Percentiles rank a stretch among this genome's conserved stretches.
phyloP scores from a whole-genome alignment of 257 asterid genomes.

The Agastache rugosa region DNA sequence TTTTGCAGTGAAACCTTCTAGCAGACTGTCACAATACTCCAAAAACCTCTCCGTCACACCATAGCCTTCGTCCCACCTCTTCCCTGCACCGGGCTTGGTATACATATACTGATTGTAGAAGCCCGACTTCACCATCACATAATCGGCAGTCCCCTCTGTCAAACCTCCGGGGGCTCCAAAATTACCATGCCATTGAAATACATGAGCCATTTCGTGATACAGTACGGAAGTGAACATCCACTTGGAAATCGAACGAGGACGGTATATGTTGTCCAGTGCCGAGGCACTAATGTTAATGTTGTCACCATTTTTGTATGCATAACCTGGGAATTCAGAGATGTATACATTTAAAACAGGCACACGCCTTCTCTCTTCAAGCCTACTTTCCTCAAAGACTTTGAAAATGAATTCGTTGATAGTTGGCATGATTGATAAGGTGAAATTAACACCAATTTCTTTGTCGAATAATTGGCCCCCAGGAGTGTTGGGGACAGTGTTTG shows the following conservation, averaged over 20 bases:
- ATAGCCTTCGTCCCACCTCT: constrained; percentile 52
- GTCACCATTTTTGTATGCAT: background rate
- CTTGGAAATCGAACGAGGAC: background rate
- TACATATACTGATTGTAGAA: constrained; percentile 25
- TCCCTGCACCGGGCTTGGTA: constrained; percentile 49
- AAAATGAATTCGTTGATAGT: background rate
- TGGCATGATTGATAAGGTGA: constrained; percentile 20
- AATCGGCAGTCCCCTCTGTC: constrained; percentile 55
- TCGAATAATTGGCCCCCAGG: constrained; percentile 20
- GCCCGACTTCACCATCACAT: constrained; percentile 53
- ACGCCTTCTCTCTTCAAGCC: background rate
- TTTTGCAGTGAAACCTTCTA: background rate
- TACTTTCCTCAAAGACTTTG: background rate
- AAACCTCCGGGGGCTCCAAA: constrained; percentile 45
- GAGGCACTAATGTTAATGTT: constrained; percentile 15
- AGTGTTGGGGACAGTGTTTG: constrained; percentile 14
- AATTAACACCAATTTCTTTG: background rate
- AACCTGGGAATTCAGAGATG: constrained; percentile 12
- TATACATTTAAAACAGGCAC: background rate
- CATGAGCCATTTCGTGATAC: constrained; percentile 49
- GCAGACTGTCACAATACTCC: constrained; percentile 19
- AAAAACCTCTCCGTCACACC: constrained; percentile 42
- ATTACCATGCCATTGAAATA: constrained; percentile 56
- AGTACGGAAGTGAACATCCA: background rate
- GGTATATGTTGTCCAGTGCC: background rate